These are phyloP conservation scores for Pharus latifolius DNA, from an alignment of 176 grass and related monocot species.

Conservation along the genomic window DNA sequence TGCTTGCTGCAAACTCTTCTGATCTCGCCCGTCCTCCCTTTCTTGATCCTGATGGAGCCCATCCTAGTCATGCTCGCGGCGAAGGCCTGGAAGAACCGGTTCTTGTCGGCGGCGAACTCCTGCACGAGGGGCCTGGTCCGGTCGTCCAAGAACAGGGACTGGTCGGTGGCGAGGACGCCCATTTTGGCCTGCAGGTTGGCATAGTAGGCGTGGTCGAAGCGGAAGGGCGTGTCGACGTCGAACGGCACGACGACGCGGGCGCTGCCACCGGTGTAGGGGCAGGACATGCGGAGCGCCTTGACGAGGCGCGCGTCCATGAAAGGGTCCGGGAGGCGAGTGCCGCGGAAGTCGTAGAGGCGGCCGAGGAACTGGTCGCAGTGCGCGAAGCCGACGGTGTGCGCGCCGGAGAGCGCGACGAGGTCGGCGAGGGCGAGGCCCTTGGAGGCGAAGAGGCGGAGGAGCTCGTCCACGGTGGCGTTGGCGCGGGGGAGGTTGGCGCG, in stretches of 20 bases:
- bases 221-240: slow-evolving; percentile 66
- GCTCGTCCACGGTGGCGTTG: slow-evolving; percentile 74
- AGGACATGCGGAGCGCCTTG: slow-evolving; percentile 70
- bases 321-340: slow-evolving; percentile 43
- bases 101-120: slow-evolving; percentile 46
- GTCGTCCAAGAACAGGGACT: slow-evolving; percentile 57
- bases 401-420: slow-evolving; percentile 51
- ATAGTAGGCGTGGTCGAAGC: slow-evolving; percentile 64
- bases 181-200: slow-evolving; percentile 62
- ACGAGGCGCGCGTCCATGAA: slow-evolving; percentile 66
- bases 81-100: slow-evolving; percentile 60
- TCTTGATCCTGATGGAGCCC: slow-evolving; percentile 75
- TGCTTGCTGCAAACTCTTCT: slow-evolving; percentile 70
- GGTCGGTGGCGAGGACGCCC: slow-evolving; percentile 72
- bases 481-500: slow-evolving; percentile 51
- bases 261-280: slow-evolving; percentile 48
- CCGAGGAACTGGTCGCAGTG: slow-evolving; percentile 61
- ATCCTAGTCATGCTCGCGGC: slow-evolving; percentile 56
- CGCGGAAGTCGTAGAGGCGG: slow-evolving; percentile 50
- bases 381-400: slow-evolving; percentile 79
- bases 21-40: slow-evolving; percentile 71
- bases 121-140: slow-evolving; percentile 56
- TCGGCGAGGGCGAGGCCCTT: slow-evolving; percentile 37
- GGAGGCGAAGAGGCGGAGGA: slow-evolving; percentile 69
- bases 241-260: slow-evolving; percentile 48